phyloP scores from a whole-genome alignment of 2,329 filamentous ascomycete species.

The Pestalotiopsis sp. region DNA sequence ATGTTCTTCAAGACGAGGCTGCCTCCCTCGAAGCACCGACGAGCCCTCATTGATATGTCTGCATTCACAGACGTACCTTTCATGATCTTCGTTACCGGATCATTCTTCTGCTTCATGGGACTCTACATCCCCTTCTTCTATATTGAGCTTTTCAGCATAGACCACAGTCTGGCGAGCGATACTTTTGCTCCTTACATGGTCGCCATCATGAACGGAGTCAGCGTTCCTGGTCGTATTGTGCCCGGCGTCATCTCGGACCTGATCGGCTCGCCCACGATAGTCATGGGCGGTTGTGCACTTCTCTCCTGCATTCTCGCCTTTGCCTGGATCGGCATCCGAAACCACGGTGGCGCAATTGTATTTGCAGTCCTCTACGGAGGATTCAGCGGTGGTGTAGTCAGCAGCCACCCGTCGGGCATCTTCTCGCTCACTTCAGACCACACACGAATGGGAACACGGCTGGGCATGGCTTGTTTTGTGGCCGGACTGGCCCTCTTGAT shows the following conservation, averaged over 20 bases:
- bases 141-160: constrained; percentile 44
- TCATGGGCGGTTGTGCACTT: constrained; percentile 33
- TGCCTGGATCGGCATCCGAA: constrained; percentile 41
- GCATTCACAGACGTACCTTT: constrained; percentile 43
- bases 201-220: constrained; percentile 47
- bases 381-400: constrained; percentile 47
- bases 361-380: constrained; percentile 49
- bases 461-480: constrained; percentile 37
- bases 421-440: constrained; percentile 39
- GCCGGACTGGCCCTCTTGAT: constrained; percentile 51
- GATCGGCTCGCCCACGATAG: constrained; percentile 42
- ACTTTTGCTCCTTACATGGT: constrained; percentile 45
- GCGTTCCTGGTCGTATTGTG: constrained; percentile 47
- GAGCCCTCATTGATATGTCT: constrained; percentile 37
- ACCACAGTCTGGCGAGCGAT: constrained; percentile 38
- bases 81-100: constrained; percentile 37
- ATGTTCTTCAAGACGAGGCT: constrained; percentile 34
- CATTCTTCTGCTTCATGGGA: constrained; percentile 45
- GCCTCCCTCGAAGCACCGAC: constrained; percentile 28
- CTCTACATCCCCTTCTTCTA: constrained; percentile 55
- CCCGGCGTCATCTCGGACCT: constrained; percentile 48
- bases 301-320: constrained; percentile 40
- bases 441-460: constrained; percentile 35
- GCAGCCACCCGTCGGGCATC: constrained; percentile 44
- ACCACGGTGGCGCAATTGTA: constrained; percentile 39